Percentiles rank a stretch among this genome's conserved stretches.
These are phyloP conservation scores for Limonomyces culmigenus DNA, from an alignment of 1,284 basidiomycete species.

Conservation along the genomic window DNA sequence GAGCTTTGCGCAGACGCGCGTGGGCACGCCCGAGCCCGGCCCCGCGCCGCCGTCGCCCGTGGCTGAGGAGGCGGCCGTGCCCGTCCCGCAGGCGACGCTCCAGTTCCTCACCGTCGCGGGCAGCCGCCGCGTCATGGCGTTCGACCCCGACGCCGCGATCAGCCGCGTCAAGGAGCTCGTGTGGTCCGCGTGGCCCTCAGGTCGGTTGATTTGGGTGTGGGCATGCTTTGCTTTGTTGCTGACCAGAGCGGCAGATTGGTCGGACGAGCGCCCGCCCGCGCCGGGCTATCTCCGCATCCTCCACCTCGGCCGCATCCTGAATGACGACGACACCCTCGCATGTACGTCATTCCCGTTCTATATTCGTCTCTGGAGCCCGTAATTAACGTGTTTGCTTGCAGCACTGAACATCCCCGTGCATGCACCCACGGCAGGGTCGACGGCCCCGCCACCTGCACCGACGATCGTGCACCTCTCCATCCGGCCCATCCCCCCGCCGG, in stretches of 20 bases:
- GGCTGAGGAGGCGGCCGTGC: slow-evolving; percentile 17
- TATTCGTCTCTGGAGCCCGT: slow-evolving; percentile 24
- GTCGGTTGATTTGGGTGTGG: slow-evolving; percentile 22
- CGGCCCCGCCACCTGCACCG: slow-evolving; percentile 20
- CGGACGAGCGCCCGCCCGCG: slow-evolving; percentile 62
- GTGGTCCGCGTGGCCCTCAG: slow-evolving; percentile 72
- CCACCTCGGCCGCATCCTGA: slow-evolving; percentile 68
- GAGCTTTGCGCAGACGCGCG: not conserved
- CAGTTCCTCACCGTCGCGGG: slow-evolving; percentile 70
- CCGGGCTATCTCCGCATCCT: slow-evolving; percentile 66
- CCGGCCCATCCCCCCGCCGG: slow-evolving; percentile 38
- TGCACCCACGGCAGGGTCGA: too few relatives aligned
- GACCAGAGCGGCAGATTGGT: slow-evolving; percentile 43
- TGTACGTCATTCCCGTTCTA: slow-evolving; percentile 27
- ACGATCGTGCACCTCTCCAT: slow-evolving; percentile 75
- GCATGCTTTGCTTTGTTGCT: slow-evolving; percentile 1
- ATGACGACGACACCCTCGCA: slow-evolving; percentile 65
- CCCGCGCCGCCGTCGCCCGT: not conserved
- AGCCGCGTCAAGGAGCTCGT: slow-evolving; percentile 72
- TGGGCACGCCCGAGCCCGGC: not conserved
- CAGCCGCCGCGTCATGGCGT: slow-evolving; percentile 52
- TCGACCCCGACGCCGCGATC: slow-evolving; percentile 64
- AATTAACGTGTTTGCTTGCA: slow-evolving; percentile 13
- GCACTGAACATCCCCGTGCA: slow-evolving; percentile 11
- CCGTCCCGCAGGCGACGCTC: slow-evolving; percentile 47